These are phyloP conservation scores for Sclerotinia glacialis DNA, from an alignment of 2,329 filamentous ascomycete species.

Conservation along the genomic window DNA sequence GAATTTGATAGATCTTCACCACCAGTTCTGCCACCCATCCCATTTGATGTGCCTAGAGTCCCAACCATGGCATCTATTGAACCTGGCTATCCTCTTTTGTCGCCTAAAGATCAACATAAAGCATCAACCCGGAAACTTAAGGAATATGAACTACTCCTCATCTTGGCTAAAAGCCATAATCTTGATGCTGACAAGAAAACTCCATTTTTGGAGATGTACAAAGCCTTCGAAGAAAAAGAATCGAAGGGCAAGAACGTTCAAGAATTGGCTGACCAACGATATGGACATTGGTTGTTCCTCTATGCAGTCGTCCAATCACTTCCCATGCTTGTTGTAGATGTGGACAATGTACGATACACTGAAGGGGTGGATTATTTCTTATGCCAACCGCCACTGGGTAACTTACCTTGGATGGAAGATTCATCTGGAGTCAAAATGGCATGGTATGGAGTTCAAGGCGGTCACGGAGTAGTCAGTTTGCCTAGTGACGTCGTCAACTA, in stretches of 20 bases:
- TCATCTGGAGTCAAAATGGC: slow-evolving; percentile 58
- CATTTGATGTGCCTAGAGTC: slow-evolving; percentile 80
- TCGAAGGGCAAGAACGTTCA: slow-evolving; percentile 60
- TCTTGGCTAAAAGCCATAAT: slow-evolving; percentile 81
- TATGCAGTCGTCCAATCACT: slow-evolving; percentile 75
- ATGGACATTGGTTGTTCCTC: slow-evolving; percentile 78
- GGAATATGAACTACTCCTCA: slow-evolving; percentile 70
- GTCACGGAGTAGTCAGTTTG: slow-evolving; percentile 57
- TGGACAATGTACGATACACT: slow-evolving; percentile 64
- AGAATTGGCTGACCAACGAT: slow-evolving; percentile 69
- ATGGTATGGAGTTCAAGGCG: slow-evolving; percentile 73
- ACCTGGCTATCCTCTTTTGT: slow-evolving; percentile 60
- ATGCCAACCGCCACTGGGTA: slow-evolving; percentile 70
- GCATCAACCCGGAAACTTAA: slow-evolving; percentile 70
- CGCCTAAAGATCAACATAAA: slow-evolving; percentile 72
- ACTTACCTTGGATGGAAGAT: slow-evolving; percentile 70
- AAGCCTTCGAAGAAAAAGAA: slow-evolving; percentile 67
- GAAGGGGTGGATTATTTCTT: slow-evolving; percentile 80
- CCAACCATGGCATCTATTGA: slow-evolving; percentile 67
- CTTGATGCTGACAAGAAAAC: slow-evolving; percentile 61
- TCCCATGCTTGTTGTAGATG: slow-evolving; percentile 75
- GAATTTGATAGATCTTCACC: slow-evolving; percentile 89
- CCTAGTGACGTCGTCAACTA: slow-evolving; percentile 61
- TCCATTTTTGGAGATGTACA: slow-evolving; percentile 68
- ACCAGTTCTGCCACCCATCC: slow-evolving; percentile 85